Conservation (phyloP, 2,329 filamentous ascomycete species). For the Exophiala sp. region DNA sequence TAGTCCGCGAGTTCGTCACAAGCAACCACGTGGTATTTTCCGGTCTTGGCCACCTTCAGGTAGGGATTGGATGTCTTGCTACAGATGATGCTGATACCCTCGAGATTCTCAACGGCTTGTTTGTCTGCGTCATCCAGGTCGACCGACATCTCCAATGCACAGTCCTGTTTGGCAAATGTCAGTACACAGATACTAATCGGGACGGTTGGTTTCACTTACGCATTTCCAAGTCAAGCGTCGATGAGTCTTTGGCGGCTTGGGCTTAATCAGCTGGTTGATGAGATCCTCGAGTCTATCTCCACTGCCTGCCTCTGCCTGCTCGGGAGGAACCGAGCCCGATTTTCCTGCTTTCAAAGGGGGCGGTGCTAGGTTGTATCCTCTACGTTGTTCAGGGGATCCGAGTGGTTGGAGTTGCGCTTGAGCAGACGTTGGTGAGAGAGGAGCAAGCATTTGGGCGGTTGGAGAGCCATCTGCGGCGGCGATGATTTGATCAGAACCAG, state of each 20-base stretch:
- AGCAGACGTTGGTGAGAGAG: constrained; percentile 8
- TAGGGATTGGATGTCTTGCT: constrained; percentile 27
- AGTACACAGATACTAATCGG: neutral
- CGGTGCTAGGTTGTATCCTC: constrained; percentile 27
- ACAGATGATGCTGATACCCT: constrained; percentile 29
- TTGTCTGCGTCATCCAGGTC: constrained; percentile 28
- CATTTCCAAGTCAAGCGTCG: constrained; percentile 29
- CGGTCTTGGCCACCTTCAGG: constrained; percentile 26
- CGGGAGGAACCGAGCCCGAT: constrained; percentile 9
- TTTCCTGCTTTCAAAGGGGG: constrained; percentile 17
- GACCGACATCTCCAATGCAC: constrained; percentile 27
- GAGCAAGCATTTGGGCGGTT: constrained; percentile 7
- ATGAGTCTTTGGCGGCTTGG: constrained; percentile 27
- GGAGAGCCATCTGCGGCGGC: constrained; percentile 6
- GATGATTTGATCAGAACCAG: constrained; percentile 8
- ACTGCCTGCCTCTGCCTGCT: constrained; percentile 12
- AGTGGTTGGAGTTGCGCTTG: constrained; percentile 17
- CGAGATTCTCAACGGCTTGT: constrained; percentile 25
- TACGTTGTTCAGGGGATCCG: constrained; percentile 17
- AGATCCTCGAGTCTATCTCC: constrained; percentile 29
- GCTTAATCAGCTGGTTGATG: constrained; percentile 28
- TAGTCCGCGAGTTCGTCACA: constrained; percentile 27
- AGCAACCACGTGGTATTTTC: constrained; percentile 27
- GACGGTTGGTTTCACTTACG: constrained; percentile 17
- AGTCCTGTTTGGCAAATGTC: constrained; percentile 21